Evolutionary conservation across 345 rosid genomes (phyloP).

Genomic region (Clausena lansium): DNA sequence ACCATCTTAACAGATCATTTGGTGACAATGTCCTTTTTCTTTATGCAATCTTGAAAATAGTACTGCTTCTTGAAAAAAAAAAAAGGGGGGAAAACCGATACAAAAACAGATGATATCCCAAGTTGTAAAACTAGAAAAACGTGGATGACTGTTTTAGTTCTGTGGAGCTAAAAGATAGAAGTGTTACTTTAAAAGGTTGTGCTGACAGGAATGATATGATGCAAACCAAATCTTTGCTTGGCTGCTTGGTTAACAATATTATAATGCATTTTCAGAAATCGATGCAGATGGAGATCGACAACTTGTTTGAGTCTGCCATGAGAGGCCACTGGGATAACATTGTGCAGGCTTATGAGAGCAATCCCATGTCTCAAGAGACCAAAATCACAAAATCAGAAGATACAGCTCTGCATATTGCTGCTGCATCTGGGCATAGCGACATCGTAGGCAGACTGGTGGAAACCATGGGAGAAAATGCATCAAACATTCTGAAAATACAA

Average conservation of each 20-base stretch:
- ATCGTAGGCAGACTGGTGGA: background rate
- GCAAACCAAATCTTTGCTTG: background rate
- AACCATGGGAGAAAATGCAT: background rate
- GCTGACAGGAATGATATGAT: background rate
- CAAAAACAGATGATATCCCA: no score
- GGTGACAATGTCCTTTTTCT: no score
- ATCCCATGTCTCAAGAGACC: background rate
- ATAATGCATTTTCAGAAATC: background rate
- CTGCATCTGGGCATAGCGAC: background rate
- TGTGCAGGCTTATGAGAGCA: background rate
- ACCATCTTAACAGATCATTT: no score
- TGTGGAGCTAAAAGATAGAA: background rate
- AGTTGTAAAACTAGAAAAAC: background rate
- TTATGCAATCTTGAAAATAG: no score
- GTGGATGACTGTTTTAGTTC: background rate
- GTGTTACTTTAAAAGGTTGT: no score
- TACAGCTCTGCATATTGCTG: slow-evolving; percentile 1
- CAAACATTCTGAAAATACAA: background rate
- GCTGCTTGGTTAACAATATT: background rate
- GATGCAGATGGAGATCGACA: background rate
- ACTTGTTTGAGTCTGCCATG: background rate
- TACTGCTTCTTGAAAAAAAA: no score
- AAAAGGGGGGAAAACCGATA: no score
- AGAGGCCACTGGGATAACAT: background rate
- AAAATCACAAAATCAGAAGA: background rate